Evolutionary conservation across 495 filamentous ascomycete genomes (phyloP).

Genomic region (Astrothelium macrocarpum): DNA sequence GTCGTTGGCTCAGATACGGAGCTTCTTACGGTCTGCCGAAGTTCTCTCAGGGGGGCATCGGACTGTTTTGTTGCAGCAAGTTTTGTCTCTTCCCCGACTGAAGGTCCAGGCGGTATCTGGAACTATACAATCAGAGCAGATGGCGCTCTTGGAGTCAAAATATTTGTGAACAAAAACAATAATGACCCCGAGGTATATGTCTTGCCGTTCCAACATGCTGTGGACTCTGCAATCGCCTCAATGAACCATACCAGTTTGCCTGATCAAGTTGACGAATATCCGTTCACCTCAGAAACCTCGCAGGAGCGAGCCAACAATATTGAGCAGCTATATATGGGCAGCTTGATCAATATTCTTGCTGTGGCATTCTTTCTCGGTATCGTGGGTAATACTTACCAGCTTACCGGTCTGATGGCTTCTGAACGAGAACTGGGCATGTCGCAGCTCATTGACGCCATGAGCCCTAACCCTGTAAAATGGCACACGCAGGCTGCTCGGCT

Average conservation of each 20-base stretch:
- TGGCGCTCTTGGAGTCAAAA: conserved; percentile 46
- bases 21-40: conserved; percentile 52
- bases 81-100: conserved; percentile 60
- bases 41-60: conserved; percentile 59
- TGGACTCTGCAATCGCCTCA: conserved; percentile 61
- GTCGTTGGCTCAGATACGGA: conserved; percentile 44
- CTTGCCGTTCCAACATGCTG: conserved; percentile 65
- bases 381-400: conserved; percentile 63
- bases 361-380: conserved; percentile 66
- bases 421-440: conserved; percentile 35
- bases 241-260: conserved; percentile 35
- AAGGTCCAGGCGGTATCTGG: conserved; percentile 59
- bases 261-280: conserved; percentile 47
- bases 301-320: conserved; percentile 54
- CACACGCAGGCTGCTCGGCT: conserved; percentile 31
- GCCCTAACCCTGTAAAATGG: conserved; percentile 30
- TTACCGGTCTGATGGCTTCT: conserved; percentile 34
- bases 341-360: conserved; percentile 56
- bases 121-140: conserved; percentile 78
- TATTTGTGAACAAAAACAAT: conserved; percentile 46
- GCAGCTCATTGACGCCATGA: conserved; percentile 37
- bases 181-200: conserved; percentile 68
- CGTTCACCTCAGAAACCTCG: conserved; percentile 58
- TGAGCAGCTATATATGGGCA: conserved; percentile 54
- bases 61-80: conserved; percentile 65